A percentile compares a stretch with the other conserved stretches of the same genome.
Evolutionary conservation across 352 stramenopile species (phyloP).

Genomic region (Globisporangium solare): DNA sequence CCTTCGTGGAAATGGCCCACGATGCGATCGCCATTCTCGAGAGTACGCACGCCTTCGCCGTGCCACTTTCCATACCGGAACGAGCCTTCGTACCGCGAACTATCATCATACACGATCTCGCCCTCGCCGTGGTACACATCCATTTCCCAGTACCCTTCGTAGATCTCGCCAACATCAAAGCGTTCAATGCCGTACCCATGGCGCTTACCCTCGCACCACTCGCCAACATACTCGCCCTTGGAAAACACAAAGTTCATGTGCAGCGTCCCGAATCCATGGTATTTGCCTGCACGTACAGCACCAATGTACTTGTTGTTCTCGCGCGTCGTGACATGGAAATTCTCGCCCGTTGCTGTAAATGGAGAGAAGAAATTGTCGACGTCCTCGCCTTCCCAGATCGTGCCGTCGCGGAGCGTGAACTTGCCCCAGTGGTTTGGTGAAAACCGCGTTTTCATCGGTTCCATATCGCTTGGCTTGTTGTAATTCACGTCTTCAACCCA

Average conservation of each 20-base stretch:
- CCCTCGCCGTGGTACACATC: conserved; percentile 67
- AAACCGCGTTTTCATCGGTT: conserved; percentile 51
- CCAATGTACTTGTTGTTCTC: conserved; percentile 49
- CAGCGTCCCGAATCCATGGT: conserved; percentile 70
- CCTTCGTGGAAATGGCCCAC: conserved; percentile 50
- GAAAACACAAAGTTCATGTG: conserved; percentile 51
- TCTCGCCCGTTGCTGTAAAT: conserved; percentile 48
- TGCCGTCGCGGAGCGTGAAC: conserved; percentile 67
- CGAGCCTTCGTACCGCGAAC: conserved; percentile 54
- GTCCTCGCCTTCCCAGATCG: conserved; percentile 64
- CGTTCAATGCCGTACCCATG: conserved; percentile 80
- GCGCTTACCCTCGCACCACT: conserved; percentile 77
- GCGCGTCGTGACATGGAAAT: conserved; percentile 52
- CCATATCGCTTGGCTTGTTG: conserved; percentile 35
- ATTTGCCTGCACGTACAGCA: conserved; percentile 49
- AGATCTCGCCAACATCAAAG: conserved; percentile 68
- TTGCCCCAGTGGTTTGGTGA: conserved; percentile 57
- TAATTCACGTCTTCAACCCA: conserved; percentile 67
- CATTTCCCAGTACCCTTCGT: conserved; percentile 71
- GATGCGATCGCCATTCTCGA: conserved; percentile 58
- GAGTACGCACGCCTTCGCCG: conserved; percentile 53
- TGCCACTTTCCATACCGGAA: conserved; percentile 76
- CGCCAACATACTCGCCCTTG: conserved; percentile 74
- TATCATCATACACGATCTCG: conserved; percentile 63
- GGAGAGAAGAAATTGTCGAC: conserved; percentile 85